Percentiles rank a stretch among this genome's conserved stretches.
Evolutionary conservation across 495 filamentous ascomycete genomes (phyloP).

Genomic region (Aspergillus homomorphus): DNA sequence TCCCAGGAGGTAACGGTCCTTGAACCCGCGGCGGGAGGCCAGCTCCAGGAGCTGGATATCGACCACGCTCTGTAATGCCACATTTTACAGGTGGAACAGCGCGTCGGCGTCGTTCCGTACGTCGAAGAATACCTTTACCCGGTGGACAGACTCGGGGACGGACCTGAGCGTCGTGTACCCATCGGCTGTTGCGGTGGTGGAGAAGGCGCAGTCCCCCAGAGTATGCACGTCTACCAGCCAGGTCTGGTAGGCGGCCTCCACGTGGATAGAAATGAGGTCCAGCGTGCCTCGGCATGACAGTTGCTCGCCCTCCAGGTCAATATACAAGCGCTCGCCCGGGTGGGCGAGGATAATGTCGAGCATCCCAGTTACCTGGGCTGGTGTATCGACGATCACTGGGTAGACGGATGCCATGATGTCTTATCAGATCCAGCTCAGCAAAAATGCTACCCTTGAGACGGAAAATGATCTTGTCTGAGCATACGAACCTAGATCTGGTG

Average conservation of each 20-base stretch:
- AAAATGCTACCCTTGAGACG: too few relatives aligned
- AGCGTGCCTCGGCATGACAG: not conserved
- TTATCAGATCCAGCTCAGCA: too few relatives aligned
- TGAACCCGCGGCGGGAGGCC: conserved; percentile 26
- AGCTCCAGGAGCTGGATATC: conserved; percentile 59
- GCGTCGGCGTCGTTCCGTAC: conserved; percentile 53
- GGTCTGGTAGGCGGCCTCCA: not conserved
- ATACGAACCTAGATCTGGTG: too few relatives aligned
- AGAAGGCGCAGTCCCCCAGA: not conserved
- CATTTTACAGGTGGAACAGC: conserved; percentile 42
- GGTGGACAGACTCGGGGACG: conserved; percentile 44
- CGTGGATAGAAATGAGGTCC: not conserved
- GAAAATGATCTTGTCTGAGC: too few relatives aligned
- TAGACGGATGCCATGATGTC: not conserved
- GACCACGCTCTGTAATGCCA: conserved; percentile 38
- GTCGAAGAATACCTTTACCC: conserved; percentile 39
- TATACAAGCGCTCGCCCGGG: not conserved
- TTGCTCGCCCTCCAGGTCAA: conserved; percentile 6
- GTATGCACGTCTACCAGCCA: conserved; percentile 4
- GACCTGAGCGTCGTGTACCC: conserved; percentile 40
- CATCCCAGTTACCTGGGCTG: not conserved
- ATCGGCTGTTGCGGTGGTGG: conserved; percentile 23
- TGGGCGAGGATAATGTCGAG: not conserved
- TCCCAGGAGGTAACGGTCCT: not conserved
- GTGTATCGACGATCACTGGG: not conserved